Percentiles rank a stretch among this genome's conserved stretches.
Conservation (phyloP, 768 basidiomycete genomes). For the Dacryopinax spathularia region DNA sequence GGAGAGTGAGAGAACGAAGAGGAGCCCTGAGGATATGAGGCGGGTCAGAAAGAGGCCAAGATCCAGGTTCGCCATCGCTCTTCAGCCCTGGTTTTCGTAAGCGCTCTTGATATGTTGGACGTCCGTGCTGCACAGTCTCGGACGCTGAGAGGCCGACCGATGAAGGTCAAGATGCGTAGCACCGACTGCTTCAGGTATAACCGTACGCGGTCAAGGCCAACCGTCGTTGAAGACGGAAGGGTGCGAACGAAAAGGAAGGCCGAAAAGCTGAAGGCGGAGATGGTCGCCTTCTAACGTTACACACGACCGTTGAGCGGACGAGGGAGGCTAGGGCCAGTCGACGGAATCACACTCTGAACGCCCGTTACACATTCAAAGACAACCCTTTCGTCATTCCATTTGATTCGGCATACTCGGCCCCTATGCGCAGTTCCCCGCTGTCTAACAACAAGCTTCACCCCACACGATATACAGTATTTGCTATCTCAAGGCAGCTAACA, state of each 20-base stretch:
- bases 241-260: not conserved
- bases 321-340: not conserved
- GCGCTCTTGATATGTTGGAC: not conserved
- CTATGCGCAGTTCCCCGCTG: not conserved
- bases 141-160: too few relatives aligned
- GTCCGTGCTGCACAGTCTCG: not conserved
- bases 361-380: not conserved
- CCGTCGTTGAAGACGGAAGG: constrained; percentile 5
- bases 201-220: not conserved
- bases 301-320: too few relatives aligned
- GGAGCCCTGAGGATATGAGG: constrained; percentile 14
- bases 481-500: too few relatives aligned
- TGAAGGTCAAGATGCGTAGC: too few relatives aligned
- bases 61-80: not conserved
- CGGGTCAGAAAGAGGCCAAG: not conserved
- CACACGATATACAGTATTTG: too few relatives aligned
- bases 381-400: not conserved
- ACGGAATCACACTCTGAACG: not conserved
- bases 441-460: not conserved
- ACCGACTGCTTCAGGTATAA: too few relatives aligned
- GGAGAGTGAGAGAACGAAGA: constrained; percentile 14
- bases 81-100: not conserved
- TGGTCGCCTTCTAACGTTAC: too few relatives aligned
- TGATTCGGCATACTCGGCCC: not conserved
- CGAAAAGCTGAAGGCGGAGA: not conserved